A percentile compares a stretch with the other conserved stretches of the same genome.
phyloP scores from a whole-genome alignment of 305 asterid genomes.

The Fraxinus ornus region DNA sequence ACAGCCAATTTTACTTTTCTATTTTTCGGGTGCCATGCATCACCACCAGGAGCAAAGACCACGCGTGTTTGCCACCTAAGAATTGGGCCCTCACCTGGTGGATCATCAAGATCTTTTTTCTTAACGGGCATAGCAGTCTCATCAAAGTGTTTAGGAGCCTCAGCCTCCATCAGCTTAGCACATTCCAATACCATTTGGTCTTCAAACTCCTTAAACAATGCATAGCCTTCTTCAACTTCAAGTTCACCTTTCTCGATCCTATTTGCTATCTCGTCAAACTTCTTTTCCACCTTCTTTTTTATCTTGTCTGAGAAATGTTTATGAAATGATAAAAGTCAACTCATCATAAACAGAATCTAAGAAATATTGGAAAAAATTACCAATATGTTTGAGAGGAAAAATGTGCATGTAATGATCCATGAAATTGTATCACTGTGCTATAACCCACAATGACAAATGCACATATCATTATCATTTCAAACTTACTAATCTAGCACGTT shows the following conservation, averaged over 20 bases:
- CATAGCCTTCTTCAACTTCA: conserved; percentile 73
- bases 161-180: conserved; percentile 57
- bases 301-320: conserved; percentile 51
- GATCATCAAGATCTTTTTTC: conserved; percentile 57
- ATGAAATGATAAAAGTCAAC: neutral
- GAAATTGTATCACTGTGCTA: conserved; percentile 1
- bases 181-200: conserved; percentile 81
- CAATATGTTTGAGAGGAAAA: neutral
- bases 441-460: neutral
- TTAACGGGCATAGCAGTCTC: conserved; percentile 33
- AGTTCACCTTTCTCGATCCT: conserved; percentile 78
- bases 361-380: neutral
- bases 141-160: conserved; percentile 48
- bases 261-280: conserved; percentile 76
- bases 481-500: neutral
- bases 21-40: conserved; percentile 95
- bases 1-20: conserved; percentile 75
- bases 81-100: conserved; percentile 83
- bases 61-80: conserved; percentile 92
- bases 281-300: conserved; percentile 67
- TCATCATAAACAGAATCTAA: neutral
- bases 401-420: conserved; percentile 9
- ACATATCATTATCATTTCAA: neutral
- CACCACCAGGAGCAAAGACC: conserved; percentile 85
- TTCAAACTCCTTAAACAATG: conserved; percentile 78